Evolutionary conservation across 225 moss, liverwort and hornwort species (phyloP).

Genomic region (Polytrichum commune): DNA sequence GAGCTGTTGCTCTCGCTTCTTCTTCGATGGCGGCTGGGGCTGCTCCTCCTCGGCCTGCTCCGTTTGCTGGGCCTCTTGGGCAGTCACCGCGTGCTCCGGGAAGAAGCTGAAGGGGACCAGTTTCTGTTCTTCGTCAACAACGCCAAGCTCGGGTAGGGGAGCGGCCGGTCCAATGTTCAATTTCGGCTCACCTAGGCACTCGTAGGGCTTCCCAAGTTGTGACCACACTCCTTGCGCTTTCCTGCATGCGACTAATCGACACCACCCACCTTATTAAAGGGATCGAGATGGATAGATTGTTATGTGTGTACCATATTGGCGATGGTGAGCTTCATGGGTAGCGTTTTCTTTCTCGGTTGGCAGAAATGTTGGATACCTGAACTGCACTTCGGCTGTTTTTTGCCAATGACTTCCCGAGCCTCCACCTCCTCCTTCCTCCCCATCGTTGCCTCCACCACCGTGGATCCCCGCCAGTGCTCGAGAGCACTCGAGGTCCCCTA

Average conservation of each 20-base stretch:
- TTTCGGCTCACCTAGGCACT: slow-evolving; percentile 63
- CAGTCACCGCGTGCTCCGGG: slow-evolving; percentile 32
- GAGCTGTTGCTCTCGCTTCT: slow-evolving; percentile 48
- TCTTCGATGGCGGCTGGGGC: slow-evolving; percentile 16
- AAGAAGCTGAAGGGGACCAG: slow-evolving; percentile 56
- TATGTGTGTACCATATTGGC: background rate
- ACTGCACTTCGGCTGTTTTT: slow-evolving; percentile 60
- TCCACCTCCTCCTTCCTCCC: slow-evolving; percentile 94
- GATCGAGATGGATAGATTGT: background rate
- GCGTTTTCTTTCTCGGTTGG: background rate
- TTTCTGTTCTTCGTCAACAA: slow-evolving; percentile 24
- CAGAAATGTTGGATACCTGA: slow-evolving; percentile 54
- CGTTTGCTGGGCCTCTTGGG: slow-evolving; percentile 17
- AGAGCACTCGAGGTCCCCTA: slow-evolving; percentile 15
- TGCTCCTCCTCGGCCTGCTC: slow-evolving; percentile 21
- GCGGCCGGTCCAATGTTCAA: slow-evolving; percentile 46
- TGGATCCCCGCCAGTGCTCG: slow-evolving; percentile 26
- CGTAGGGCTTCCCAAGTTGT: slow-evolving; percentile 69
- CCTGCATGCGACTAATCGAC: slow-evolving; percentile 33
- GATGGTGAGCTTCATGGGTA: too few species aligned
- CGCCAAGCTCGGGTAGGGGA: slow-evolving; percentile 59
- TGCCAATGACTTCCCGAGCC: slow-evolving; percentile 76
- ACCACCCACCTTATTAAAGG: background rate
- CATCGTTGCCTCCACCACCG: slow-evolving; percentile 60
- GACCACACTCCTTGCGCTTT: slow-evolving; percentile 87